A percentile compares a stretch with the other conserved stretches of the same genome.
These are phyloP conservation scores for Boeremia lycopersici DNA, from an alignment of 2,329 filamentous ascomycete genomes.

Conservation along the genomic window DNA sequence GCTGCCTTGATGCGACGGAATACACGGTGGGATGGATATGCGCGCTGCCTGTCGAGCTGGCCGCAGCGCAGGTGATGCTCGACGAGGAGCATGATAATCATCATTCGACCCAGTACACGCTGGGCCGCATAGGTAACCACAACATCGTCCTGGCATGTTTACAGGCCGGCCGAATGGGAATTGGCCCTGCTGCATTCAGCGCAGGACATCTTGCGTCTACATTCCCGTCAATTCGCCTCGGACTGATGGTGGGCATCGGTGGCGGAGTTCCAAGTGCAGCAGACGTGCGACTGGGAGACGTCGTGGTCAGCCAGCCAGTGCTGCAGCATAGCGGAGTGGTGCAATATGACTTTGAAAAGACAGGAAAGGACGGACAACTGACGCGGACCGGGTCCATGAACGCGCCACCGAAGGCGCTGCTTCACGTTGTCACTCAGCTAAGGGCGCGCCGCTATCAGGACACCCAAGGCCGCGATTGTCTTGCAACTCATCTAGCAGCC, in stretches of 20 bases:
- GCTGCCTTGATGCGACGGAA: not conserved
- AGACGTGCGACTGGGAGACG: slow-evolving; percentile 12
- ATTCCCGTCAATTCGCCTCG: not conserved
- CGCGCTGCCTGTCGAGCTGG: slow-evolving; percentile 41
- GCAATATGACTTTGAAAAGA: slow-evolving; percentile 13
- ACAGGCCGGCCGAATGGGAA: slow-evolving; percentile 41
- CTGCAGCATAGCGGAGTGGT: slow-evolving; percentile 8
- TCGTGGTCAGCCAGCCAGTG: slow-evolving; percentile 14
- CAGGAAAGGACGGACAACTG: not conserved
- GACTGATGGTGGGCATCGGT: not conserved
- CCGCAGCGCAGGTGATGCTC: slow-evolving; percentile 30
- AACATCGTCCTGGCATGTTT: slow-evolving; percentile 45
- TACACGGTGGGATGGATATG: slow-evolving; percentile 46
- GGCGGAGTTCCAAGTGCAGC: not conserved
- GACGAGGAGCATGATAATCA: slow-evolving; percentile 27
- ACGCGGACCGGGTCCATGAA: slow-evolving; percentile 16
- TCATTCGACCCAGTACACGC: slow-evolving; percentile 26
- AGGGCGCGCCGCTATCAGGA: not conserved
- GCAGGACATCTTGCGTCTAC: not conserved
- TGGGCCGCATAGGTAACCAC: slow-evolving; percentile 34
- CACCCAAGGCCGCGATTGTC: not conserved
- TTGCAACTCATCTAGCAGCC: not conserved
- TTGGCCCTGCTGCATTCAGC: slow-evolving; percentile 33
- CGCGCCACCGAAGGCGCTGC: slow-evolving; percentile 5
- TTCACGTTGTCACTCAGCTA: slow-evolving; percentile 6